phyloP scores from a whole-genome alignment of 495 filamentous ascomycete genomes.

The Annulohypoxylon moriforme region DNA sequence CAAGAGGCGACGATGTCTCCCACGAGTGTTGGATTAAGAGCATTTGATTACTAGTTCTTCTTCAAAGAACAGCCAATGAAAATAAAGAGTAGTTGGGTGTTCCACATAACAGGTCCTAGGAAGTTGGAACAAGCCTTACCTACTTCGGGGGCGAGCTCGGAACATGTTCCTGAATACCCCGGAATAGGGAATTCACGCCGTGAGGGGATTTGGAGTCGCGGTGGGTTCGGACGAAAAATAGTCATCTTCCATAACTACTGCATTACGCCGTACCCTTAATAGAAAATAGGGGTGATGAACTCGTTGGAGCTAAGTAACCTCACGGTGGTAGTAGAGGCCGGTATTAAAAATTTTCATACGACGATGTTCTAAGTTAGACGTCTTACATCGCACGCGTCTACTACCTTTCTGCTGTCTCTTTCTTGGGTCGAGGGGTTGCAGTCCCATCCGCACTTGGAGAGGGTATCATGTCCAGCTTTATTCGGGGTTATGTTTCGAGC shows the following conservation, averaged over 20 bases:
- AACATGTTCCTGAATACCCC: constrained; percentile 32
- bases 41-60: constrained; percentile 12
- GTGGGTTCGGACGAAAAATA: constrained; percentile 26
- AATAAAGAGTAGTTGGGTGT: constrained; percentile 6
- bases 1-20: constrained; percentile 19
- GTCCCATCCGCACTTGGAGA: not conserved
- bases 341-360: not conserved
- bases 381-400: constrained; percentile 10
- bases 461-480: constrained; percentile 8
- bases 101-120: constrained; percentile 26
- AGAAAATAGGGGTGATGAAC: constrained; percentile 8
- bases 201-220: constrained; percentile 30
- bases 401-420: constrained; percentile 1
- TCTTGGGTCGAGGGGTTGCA: constrained; percentile 9
- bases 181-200: constrained; percentile 43
- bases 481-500: not conserved
- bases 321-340: not conserved
- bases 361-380: constrained; percentile 12
- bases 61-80: constrained; percentile 22
- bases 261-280: constrained; percentile 5
- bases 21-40: not conserved
- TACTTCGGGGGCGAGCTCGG: constrained; percentile 41
- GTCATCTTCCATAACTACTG: constrained; percentile 9
- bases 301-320: constrained; percentile 15
- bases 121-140: constrained; percentile 35